Conservation (phyloP, 2,329 filamentous ascomycete species). For the Fusarium sambucinum region DNA sequence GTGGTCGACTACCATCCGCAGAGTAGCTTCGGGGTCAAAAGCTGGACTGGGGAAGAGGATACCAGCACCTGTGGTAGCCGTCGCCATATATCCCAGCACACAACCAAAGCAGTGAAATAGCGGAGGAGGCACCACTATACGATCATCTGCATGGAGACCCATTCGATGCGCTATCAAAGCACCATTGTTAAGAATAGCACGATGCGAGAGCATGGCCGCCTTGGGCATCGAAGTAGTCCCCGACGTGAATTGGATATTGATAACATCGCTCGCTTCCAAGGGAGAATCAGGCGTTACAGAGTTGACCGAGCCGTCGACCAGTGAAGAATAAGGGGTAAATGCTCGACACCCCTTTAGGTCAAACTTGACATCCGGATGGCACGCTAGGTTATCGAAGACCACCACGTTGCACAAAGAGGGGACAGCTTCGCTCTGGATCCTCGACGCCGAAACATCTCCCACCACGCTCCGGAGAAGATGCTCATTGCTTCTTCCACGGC, state of each 20-base stretch:
- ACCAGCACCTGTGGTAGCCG: slow-evolving; percentile 80
- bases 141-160: slow-evolving; percentile 79
- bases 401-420: slow-evolving; percentile 79
- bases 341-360: slow-evolving; percentile 56
- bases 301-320: slow-evolving; percentile 53
- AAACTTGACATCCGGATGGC: slow-evolving; percentile 61
- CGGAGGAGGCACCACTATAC: slow-evolving; percentile 86
- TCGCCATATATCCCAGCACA: slow-evolving; percentile 96
- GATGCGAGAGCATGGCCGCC: slow-evolving; percentile 88
- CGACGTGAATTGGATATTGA: slow-evolving; percentile 97
- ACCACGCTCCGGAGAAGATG: slow-evolving; percentile 60
- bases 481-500: slow-evolving; percentile 66
- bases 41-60: slow-evolving; percentile 90
- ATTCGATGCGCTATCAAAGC: slow-evolving; percentile 86
- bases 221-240: slow-evolving; percentile 94
- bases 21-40: slow-evolving; percentile 81
- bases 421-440: slow-evolving; percentile 61
- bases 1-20: slow-evolving; percentile 68
- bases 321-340: slow-evolving; percentile 60
- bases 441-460: slow-evolving; percentile 55
- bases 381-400: slow-evolving; percentile 79
- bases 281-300: slow-evolving; percentile 59
- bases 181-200: slow-evolving; percentile 93
- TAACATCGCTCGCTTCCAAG: slow-evolving; percentile 74
- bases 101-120: slow-evolving; percentile 93